These are phyloP conservation scores for Heterobasidion irregulare DNA, from an alignment of 1,284 basidiomycete species.

Conservation along the genomic window DNA sequence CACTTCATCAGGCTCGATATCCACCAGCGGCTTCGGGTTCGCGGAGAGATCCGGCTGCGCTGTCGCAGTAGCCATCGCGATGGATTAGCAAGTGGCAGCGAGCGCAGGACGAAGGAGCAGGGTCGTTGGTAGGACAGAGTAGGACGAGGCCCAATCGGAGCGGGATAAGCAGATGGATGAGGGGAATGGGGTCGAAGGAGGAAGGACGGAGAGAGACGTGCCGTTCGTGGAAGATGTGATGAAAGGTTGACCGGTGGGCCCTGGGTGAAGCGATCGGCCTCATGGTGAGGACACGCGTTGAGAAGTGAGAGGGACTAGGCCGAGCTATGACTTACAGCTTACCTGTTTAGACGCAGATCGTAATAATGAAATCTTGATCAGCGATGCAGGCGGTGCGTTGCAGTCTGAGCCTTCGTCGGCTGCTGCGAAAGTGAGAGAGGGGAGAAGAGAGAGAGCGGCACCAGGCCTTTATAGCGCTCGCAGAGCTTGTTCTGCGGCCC, in stretches of 20 bases:
- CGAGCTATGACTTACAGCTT: constrained; percentile 1
- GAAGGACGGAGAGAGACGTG: background rate
- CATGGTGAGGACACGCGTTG: constrained; percentile 7
- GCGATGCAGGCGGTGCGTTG: too few relatives aligned
- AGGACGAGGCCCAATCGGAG: background rate
- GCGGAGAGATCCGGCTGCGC: constrained; percentile 2
- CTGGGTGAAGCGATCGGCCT: constrained; percentile 2
- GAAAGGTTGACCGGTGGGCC: background rate
- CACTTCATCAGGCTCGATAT: constrained; percentile 9
- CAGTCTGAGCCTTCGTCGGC: too few relatives aligned
- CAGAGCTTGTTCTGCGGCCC: too few relatives aligned
- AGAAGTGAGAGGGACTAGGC: background rate
- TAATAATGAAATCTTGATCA: too few relatives aligned
- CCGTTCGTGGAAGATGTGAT: background rate
- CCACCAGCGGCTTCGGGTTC: constrained; percentile 4
- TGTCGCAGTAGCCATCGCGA: background rate
- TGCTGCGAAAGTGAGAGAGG: background rate
- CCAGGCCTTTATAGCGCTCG: background rate
- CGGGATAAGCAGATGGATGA: background rate
- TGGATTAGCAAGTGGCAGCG: background rate
- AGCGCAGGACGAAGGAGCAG: background rate
- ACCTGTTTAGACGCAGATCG: background rate
- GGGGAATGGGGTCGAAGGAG: background rate
- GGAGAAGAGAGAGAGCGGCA: background rate
- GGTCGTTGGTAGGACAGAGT: background rate